phyloP scores from a whole-genome alignment of 768 basidiomycete species.

The Lenzites betulinus region DNA sequence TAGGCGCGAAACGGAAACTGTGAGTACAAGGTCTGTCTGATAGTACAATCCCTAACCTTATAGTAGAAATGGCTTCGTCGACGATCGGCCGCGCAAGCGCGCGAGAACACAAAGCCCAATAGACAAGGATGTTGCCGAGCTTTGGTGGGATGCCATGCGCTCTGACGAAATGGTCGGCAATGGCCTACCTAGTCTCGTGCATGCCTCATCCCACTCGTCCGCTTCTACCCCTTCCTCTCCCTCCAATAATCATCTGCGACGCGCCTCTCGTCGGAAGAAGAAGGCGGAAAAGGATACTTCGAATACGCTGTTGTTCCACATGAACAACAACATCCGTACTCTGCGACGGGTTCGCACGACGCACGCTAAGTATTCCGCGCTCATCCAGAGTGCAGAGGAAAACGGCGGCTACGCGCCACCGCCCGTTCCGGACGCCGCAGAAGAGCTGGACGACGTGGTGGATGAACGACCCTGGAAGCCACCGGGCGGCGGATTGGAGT shows the following conservation, averaged over 20 bases:
- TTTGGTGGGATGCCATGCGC: conserved; percentile 79
- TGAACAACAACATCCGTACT: conserved; percentile 78
- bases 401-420: conserved; percentile 19
- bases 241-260: conserved; percentile 26
- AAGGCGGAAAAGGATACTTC: conserved; percentile 33
- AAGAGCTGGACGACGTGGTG: conserved; percentile 39
- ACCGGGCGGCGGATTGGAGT: conserved; percentile 40
- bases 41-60: conserved; percentile 6
- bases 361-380: conserved; percentile 67
- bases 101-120: conserved; percentile 47
- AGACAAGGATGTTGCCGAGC: conserved; percentile 48
- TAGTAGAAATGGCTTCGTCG: conserved; percentile 33
- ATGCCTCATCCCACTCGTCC: conserved; percentile 28
- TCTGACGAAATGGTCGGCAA: conserved; percentile 62
- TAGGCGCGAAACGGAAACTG: conserved; percentile 71
- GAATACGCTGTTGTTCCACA: conserved; percentile 57
- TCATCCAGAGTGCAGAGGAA: conserved; percentile 44
- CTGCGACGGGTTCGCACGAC: conserved; percentile 73
- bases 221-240: conserved; percentile 24
- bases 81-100: conserved; percentile 63
- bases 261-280: conserved; percentile 29
- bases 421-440: conserved; percentile 7
- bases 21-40: conserved; percentile 30
- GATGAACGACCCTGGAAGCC: conserved; percentile 65
- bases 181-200: conserved; percentile 54